Base-by-base conservation (phyloP, 805 yeast species). In the Schizosaccharomyces octosporus region DNA sequence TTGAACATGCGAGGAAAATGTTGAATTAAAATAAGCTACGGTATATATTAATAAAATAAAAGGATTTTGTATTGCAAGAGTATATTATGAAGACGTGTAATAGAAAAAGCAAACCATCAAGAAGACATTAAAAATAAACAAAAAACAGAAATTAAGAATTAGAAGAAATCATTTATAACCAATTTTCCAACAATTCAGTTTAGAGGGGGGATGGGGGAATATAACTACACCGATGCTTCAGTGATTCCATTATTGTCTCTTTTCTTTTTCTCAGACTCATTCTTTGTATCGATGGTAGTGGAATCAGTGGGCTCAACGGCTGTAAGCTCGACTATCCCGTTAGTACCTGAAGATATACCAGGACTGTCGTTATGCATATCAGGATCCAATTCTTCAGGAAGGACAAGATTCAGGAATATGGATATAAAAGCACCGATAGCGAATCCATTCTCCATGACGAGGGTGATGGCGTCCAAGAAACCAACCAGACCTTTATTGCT, bases 371-470 rank as follows among this genome's bases (percentile, higher is more conserved):
- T 45, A 19, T n/a, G 21, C 51, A 45, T 19, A 17, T 45, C 51
- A 13, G 51, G 4, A 24, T 45, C 51, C 7, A 45, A 45, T 13
- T 81, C 80, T 66, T 80, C 83, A 21, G 86, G 85, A 62, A 84
- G 71, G n/a, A 80, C 51, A 64, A 82, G 71, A 71, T 84, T 83
- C 62, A 82, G 72, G 51, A 83, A 70, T 11, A 83, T 76, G 1
- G 82, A 86, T 45, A 82, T 68, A 64, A 84, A 73, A 15, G 87
- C 90, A 55, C 84, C 78, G 36, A 84, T 73, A 24, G 89, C 86
- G 67, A 81, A 83, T 17, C 87, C 83, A 4, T 87, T 81, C 68
- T 83, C 85, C 80, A 83, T 78, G 59, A 84, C 82, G 62, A 84
- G 76, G 29, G 77, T 75, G 62, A 84, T 80, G 58, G 89, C 89